A percentile compares a stretch with the other conserved stretches of the same genome.
Conservation (phyloP, 306 rosid genomes). For the Benincasa hispida region DNA sequence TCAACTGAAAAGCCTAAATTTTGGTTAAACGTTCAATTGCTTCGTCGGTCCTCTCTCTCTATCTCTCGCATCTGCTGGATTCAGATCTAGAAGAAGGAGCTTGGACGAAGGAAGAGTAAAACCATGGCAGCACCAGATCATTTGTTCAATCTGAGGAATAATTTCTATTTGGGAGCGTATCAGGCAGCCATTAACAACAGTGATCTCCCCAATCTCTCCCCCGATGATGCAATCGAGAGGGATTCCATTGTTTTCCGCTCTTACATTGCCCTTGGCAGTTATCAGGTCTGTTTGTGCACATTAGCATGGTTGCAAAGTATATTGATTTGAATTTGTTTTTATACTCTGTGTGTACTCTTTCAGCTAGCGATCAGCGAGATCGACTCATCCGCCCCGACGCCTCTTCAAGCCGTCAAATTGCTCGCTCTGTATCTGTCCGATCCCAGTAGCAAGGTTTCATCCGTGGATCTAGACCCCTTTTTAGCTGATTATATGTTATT, state of each 20-base stretch:
- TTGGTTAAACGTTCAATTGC: not conserved
- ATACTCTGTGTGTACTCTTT: not conserved
- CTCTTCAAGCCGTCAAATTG: constrained; percentile 89
- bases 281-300: constrained; percentile 18
- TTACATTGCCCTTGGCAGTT: constrained; percentile 77
- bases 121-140: constrained; percentile 55
- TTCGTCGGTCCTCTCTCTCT: not conserved
- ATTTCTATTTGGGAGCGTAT: constrained; percentile 83
- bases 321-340: not conserved
- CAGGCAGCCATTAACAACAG: constrained; percentile 87
- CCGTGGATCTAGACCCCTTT: not conserved
- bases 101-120: not conserved
- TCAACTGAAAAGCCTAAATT: not conserved
- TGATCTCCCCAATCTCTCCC: constrained; percentile 54
- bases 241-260: constrained; percentile 80
- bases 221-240: constrained; percentile 63
- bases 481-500: not conserved
- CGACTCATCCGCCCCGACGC: constrained; percentile 67
- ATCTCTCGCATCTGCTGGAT: not conserved
- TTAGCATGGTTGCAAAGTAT: not conserved
- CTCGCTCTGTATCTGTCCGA: constrained; percentile 75
- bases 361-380: constrained; percentile 76
- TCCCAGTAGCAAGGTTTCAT: constrained; percentile 52
- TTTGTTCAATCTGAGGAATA: constrained; percentile 71
- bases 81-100: constrained; percentile 6